Conservation (phyloP, 768 basidiomycete genomes). For the Boletus rubropictus region DNA sequence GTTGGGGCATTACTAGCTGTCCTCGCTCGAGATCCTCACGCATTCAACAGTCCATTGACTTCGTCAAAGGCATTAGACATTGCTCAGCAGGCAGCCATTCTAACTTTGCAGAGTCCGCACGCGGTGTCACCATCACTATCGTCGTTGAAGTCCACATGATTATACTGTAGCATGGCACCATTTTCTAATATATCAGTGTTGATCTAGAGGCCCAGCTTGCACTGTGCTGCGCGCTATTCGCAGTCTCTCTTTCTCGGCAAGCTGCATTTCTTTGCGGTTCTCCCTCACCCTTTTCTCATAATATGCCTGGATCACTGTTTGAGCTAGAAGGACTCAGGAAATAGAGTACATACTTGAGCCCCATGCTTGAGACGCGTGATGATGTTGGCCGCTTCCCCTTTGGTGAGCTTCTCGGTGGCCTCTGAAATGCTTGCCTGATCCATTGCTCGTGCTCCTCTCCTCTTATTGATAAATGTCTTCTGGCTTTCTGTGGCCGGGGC, state of each 20-base stretch:
- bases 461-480: conserved; percentile 48
- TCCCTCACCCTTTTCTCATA: conserved; percentile 49
- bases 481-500: conserved; percentile 58
- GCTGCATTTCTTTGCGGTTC: conserved; percentile 31
- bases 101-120: conserved; percentile 50
- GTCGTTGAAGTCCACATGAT: conserved; percentile 10
- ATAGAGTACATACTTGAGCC: conserved; percentile 45
- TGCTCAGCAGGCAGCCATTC: conserved; percentile 61
- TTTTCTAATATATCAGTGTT: conserved; percentile 7
- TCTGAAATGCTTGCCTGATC: conserved; percentile 17
- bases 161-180: not conserved
- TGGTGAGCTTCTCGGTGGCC: conserved; percentile 47
- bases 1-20: conserved; percentile 78
- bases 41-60: conserved; percentile 41
- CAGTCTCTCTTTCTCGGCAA: conserved; percentile 42
- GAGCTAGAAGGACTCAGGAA: not conserved
- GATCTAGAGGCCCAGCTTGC: conserved; percentile 51
- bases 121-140: conserved; percentile 67
- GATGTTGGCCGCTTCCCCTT: conserved; percentile 75
- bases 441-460: conserved; percentile 37
- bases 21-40: conserved; percentile 40
- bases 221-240: conserved; percentile 53
- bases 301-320: conserved; percentile 38
- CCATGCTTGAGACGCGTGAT: conserved; percentile 76
- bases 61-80: conserved; percentile 43